Base-by-base conservation (phyloP, 139 green algal genomes). In the Chlorella sp. region DNA sequence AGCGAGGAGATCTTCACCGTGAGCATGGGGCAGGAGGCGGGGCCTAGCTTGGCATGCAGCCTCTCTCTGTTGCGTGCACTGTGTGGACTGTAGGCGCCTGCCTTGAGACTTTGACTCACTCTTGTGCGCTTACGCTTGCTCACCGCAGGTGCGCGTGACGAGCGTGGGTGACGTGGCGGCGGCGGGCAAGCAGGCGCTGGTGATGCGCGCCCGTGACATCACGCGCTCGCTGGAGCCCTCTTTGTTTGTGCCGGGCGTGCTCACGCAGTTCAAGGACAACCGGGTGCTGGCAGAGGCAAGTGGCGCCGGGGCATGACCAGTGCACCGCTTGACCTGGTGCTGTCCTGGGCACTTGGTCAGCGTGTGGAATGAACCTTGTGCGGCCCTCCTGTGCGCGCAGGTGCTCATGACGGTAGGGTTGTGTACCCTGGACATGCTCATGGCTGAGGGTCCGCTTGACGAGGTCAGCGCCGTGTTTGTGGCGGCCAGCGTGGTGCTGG, bases 201-300 rank as follows among this genome's bases (percentile, higher is more conserved):
- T 87, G 36, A 66, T 79, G 63, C 77, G 86, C 20, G 73, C 70
- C 1, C 76, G 86, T 1, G 73, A 80, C n/a, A 79, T 91, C 34
- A 86, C 81, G 2, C 77, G 79, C 31, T 69, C 36, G 1, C 64
- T 89, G 64, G 72, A 82, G 65, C 76, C 85, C 10, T 80, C 67
- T 74, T 77, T 90, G 61, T 87, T 86, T 67, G 77, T 91, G 29
- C 85, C 83, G 5, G 80, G 80, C 2, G 80, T 80, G 32, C 73
- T 85, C 20, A 86, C 87, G 68, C 62, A 35, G 31, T 83, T 82
- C 76, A 82, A 85, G 62, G 75, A 85, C 73, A 63, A 75, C 61
- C 33, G 72, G 1, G 77, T 83, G 67, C 62, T 83, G 71, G 73
- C 72, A 59, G 31, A 55, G 69, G 36, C 42, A 10, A 31, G 42